Percentiles rank a stretch among this genome's conserved stretches.
Evolutionary conservation across 2,329 filamentous ascomycete species (phyloP).

Genomic region (Aspergillus sp.): DNA sequence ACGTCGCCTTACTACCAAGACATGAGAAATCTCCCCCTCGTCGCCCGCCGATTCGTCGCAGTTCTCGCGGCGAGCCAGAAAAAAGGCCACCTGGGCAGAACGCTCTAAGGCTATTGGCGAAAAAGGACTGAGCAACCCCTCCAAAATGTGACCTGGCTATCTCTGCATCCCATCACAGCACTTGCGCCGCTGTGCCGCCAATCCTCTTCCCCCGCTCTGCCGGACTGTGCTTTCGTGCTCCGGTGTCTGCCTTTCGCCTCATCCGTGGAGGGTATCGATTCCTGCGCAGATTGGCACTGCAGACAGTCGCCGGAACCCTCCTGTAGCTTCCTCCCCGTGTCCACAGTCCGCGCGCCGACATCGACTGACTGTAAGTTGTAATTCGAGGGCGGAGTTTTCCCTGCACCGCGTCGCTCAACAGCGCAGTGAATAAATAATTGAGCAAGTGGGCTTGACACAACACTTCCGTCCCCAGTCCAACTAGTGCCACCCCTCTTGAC

Average conservation of each 20-base stretch:
- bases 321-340: neutral
- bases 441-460: neutral
- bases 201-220: conserved; percentile 5
- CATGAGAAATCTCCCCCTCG: neutral
- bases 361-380: too few species aligned
- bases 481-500: conserved; percentile 14
- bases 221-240: conserved; percentile 1
- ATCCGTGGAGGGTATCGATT: neutral
- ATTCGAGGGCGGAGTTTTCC: neutral
- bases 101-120: neutral
- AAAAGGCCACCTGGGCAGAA: conserved; percentile 4
- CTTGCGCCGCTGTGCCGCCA: conserved; percentile 1
- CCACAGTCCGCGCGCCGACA: neutral
- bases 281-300: conserved; percentile 6
- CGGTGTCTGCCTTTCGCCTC: conserved; percentile 1
- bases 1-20: conserved; percentile 1
- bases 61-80: neutral
- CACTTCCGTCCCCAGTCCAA: neutral
- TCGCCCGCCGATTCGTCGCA: conserved; percentile 3
- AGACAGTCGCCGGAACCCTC: neutral
- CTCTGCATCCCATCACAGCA: conserved; percentile 1
- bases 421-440: neutral
- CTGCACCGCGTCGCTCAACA: neutral
- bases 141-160: neutral
- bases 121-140: neutral